These are phyloP conservation scores for thale cress (Arabidopsis thaliana) DNA, from an alignment of 345 rosid genomes.

Conservation along the genomic window DNA sequence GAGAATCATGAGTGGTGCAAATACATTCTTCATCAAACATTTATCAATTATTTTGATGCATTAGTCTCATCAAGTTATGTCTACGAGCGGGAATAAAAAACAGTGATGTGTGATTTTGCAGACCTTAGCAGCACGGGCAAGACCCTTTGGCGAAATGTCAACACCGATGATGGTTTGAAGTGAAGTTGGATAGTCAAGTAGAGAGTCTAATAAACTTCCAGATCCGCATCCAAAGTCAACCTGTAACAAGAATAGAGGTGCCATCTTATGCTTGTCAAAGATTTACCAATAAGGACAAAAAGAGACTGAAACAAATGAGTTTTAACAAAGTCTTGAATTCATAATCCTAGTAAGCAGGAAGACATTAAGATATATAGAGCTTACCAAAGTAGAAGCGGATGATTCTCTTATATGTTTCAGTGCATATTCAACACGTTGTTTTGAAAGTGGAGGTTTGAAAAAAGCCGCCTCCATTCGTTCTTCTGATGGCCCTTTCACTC, in stretches of 20 bases:
- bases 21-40: slow-evolving; percentile 17
- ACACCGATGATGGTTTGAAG: slow-evolving; percentile 77
- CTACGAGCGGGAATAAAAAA: neutral
- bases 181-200: slow-evolving; percentile 75
- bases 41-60: neutral
- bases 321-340: neutral
- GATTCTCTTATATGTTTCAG: slow-evolving; percentile 74
- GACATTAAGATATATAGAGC: neutral
- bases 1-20: slow-evolving; percentile 5
- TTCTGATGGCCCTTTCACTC: slow-evolving; percentile 75
- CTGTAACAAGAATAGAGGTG: slow-evolving; percentile 46
- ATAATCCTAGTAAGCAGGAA: neutral
- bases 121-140: slow-evolving; percentile 94
- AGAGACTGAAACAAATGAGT: neutral
- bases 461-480: slow-evolving; percentile 95
- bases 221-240: slow-evolving; percentile 96
- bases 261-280: slow-evolving; percentile 20
- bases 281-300: slow-evolving; percentile 4
- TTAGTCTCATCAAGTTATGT: slow-evolving; percentile 14
- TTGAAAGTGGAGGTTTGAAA: slow-evolving; percentile 94
- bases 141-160: slow-evolving; percentile 82
- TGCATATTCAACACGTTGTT: slow-evolving; percentile 94
- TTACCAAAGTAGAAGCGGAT: slow-evolving; percentile 74
- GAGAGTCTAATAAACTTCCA: slow-evolving; percentile 84
- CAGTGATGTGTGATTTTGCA: neutral